Conservation (phyloP, 176 grass and related monocot genomes). For the Oryza longistaminata region DNA sequence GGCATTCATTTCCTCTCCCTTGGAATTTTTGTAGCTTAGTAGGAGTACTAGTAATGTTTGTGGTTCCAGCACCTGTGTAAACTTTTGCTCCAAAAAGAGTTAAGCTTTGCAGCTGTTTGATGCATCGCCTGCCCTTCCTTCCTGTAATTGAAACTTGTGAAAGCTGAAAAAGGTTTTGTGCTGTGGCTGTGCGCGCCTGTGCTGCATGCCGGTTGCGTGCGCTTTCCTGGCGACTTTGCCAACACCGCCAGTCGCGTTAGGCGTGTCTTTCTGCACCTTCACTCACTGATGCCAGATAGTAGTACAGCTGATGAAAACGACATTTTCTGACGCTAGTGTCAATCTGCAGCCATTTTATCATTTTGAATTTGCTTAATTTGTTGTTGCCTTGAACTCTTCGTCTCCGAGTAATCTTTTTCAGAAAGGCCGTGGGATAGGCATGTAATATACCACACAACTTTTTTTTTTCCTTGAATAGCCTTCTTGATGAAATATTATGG, state of each 20-base stretch:
- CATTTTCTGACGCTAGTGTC: not conserved
- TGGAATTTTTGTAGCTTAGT: slow-evolving; percentile 47
- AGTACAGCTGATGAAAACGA: not conserved
- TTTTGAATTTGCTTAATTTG: not conserved
- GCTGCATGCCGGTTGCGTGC: slow-evolving; percentile 15
- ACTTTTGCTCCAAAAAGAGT: not conserved
- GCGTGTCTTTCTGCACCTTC: not conserved
- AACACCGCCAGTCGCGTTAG: slow-evolving; percentile 18
- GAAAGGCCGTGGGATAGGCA: too few relatives aligned
- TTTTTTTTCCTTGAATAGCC: not conserved
- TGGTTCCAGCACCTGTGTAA: slow-evolving; percentile 12
- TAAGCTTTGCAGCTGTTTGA: not conserved
- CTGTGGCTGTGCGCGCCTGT: not conserved
- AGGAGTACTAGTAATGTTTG: not conserved
- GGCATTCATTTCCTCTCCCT: not conserved
- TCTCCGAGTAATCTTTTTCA: not conserved
- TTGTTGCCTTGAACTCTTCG: not conserved
- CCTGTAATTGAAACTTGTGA: not conserved
- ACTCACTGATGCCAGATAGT: not conserved
- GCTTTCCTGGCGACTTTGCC: too few relatives aligned
- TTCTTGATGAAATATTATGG: too few relatives aligned
- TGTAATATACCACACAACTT: not conserved
- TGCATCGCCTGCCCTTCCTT: not conserved
- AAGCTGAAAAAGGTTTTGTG: not conserved
- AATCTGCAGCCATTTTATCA: too few relatives aligned